Evolutionary conservation across 164 flowering plant species (phyloP), one percentile per base, ranked within the genome.

Genomic region (Pachysandra terminalis): DNA sequence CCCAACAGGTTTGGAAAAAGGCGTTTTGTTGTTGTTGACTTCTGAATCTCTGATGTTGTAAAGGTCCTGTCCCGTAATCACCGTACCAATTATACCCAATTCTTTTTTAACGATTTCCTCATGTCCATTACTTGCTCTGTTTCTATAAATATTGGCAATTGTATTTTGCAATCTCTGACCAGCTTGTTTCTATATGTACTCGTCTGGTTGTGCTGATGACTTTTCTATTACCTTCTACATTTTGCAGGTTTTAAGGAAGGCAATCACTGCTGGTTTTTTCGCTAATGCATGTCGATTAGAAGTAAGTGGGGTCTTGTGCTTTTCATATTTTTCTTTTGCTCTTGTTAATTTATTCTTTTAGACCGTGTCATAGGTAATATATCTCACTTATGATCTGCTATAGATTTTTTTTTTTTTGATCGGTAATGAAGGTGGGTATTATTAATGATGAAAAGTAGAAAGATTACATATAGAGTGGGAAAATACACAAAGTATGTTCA

Each of bases 181-280:
- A 45, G 1, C 51, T 45, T 45, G 51, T 45, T 35, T n/a, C n/a
- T 19, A 19, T 9, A 53, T 55, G 19, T 32, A 24, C 25, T 28
- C 14, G n/a, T n/a, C n/a, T 57, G 27, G 15, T 17, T 19, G 15
- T 57, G 19, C n/a, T 66, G 7, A 8, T 45, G 15, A 45, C 15
- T 45, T n/a, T n/a, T n/a, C 17, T 10, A 12, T 13, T 45, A 45
- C 23, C 15, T 37, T 68, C 24, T 69, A 7, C n/a, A 56, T 45
- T 28, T 61, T 81, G 67, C 88, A 94, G 98, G 85, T 74, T 12
- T 77, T 96, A 25, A 77, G 93, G 69, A 93, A 90, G 82, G 98
- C 98, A 68, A 78, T 96, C 21, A 84, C 90, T 68, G 83, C 97
- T 70, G 99, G 99, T n/a, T 93, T 88, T 84, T 93, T 93, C 67